Evolutionary conservation across 208 protist genomes (phyloP).

Genomic region (Wallacemonas rigidus): DNA sequence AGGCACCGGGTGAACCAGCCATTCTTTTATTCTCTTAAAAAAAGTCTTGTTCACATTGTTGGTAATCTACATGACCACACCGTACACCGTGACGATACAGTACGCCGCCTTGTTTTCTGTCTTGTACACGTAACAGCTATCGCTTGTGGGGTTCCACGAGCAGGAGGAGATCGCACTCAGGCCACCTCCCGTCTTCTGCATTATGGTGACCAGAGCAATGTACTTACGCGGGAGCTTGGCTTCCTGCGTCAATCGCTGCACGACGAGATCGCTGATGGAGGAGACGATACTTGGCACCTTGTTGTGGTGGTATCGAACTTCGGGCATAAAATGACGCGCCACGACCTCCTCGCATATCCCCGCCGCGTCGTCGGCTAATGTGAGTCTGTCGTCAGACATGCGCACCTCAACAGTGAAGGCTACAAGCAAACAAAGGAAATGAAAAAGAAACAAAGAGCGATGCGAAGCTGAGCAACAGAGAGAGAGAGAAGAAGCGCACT

Average conservation of each 20-base stretch:
- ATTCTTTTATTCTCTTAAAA: background rate
- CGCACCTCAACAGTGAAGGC: background rate
- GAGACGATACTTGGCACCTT: slow-evolving; percentile 62
- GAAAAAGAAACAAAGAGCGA: background rate
- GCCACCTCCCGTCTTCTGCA: slow-evolving; percentile 91
- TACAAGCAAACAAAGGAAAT: background rate
- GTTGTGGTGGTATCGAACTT: slow-evolving; percentile 70
- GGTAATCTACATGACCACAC: slow-evolving; percentile 55
- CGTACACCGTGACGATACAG: slow-evolving; percentile 88
- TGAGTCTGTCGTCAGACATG: slow-evolving; percentile 58
- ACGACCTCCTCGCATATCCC: slow-evolving; percentile 79
- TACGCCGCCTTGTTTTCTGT: slow-evolving; percentile 82
- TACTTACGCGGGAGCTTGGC: slow-evolving; percentile 92
- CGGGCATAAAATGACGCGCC: slow-evolving; percentile 58
- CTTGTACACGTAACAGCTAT: slow-evolving; percentile 84
- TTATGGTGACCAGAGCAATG: slow-evolving; percentile 77
- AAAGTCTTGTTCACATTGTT: background rate
- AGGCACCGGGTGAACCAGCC: too few relatives aligned
- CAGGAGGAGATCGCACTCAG: slow-evolving; percentile 80
- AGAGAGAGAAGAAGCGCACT: background rate
- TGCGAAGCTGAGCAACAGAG: background rate
- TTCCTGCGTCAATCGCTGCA: slow-evolving; percentile 81
- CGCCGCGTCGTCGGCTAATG: slow-evolving; percentile 78
- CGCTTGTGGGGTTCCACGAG: slow-evolving; percentile 89
- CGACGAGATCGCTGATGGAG: slow-evolving; percentile 70